Base-by-base conservation (phyloP, 2,329 filamentous ascomycete genomes). In the Hymenoscyphus scutula region DNA sequence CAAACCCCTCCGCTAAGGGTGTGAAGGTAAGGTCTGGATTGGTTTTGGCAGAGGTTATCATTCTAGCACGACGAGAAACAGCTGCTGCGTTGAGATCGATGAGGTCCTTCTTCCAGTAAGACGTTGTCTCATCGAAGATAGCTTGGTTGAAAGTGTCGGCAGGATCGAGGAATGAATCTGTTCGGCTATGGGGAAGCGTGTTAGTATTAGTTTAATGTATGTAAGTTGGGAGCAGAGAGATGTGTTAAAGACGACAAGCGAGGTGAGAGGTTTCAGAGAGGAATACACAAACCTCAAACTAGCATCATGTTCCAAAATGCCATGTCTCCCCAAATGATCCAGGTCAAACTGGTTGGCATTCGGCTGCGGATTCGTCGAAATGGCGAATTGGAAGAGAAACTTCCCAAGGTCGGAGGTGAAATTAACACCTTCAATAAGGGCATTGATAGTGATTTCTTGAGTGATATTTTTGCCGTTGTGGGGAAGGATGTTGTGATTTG, bases 401-500 rank as follows among this genome's bases (percentile, higher is more conserved):
- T 34, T 53, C 23, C 54, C 54, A 4, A 61, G 41, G 17, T 29
- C 23, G 17, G 13, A 29, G 19, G 53, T 41, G 38, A 61, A 51
- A 25, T 58, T 61, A 5, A 58, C 23, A 41, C 15, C 45, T 2
- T 51, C 41, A 17, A 29, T 19, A 19, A 62, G 56, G 17, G 56
- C 60, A 6, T 55, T 45, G 32, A 59, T 37, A 6, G 60, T 59
- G 27, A 30, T 34, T n/a, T 41, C 34, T 23, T 41, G 17, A 27
- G 60, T 58, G 17, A 62, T n/a, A n/a, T 62, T 54, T 38, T 58
- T 41, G 37, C 56, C 56, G n/a, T 38, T 45, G 56, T 62, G 60
- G 2, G 61, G 61, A 11, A 62, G 37, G 25, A 62, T 32, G 25
- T 57, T 57, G 32, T 62, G 61, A 34, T 62, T 62, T n/a, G 61